phyloP scores from a whole-genome alignment of 129 eudicot genomes.

The Logfia minima region DNA sequence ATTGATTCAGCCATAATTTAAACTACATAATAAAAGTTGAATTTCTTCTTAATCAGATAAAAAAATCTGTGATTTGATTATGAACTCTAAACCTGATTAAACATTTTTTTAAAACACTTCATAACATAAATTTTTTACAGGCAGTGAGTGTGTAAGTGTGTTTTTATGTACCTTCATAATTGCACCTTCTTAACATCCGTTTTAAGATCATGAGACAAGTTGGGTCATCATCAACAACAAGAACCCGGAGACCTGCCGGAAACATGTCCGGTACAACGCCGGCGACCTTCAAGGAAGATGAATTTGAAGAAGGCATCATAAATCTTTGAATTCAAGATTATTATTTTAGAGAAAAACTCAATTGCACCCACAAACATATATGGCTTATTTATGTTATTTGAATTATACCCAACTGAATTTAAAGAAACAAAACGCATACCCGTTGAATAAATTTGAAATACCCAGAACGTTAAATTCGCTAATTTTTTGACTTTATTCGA shows the following conservation, averaged over 20 bases:
- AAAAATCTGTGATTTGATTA: background rate
- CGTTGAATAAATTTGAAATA: constrained; percentile 10
- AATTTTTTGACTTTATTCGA: background rate
- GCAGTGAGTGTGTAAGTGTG: background rate
- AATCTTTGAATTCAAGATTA: constrained; percentile 36
- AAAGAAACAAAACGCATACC: constrained; percentile 5
- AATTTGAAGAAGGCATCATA: constrained; percentile 49
- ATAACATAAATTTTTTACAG: background rate
- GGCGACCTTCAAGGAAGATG: constrained; percentile 51
- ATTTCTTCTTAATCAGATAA: background rate
- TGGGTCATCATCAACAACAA: constrained; percentile 97
- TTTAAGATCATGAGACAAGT: constrained; percentile 84
- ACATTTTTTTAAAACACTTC: background rate
- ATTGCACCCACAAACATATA: constrained; percentile 48
- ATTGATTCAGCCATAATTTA: too few relatives aligned
- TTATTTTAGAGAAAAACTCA: constrained; percentile 8
- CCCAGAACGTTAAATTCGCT: background rate
- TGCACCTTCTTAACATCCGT: constrained; percentile 74
- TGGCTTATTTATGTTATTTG: constrained; percentile 16
- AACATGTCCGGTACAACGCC: constrained; percentile 56
- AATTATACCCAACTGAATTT: constrained; percentile 12
- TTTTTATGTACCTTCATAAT: constrained; percentile 60
- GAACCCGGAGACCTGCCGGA: constrained; percentile 94
- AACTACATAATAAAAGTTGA: background rate
- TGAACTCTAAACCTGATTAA: constrained; percentile 20